phyloP scores from a whole-genome alignment of 2,329 filamentous ascomycete species.

The Aspergillus tanneri region DNA sequence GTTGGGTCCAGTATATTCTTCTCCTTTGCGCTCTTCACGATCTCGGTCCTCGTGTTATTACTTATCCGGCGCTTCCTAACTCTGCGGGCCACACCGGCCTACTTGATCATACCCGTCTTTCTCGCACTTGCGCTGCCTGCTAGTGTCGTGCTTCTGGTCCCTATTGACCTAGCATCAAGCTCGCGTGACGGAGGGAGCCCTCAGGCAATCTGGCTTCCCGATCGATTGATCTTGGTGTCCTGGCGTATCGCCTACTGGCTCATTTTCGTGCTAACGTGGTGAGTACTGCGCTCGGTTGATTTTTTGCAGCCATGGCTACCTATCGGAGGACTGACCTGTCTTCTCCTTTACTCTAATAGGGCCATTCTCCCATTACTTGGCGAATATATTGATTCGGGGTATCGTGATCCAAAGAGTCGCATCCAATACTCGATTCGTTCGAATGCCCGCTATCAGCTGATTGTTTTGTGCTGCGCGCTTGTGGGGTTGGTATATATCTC shows the following conservation, averaged over 20 bases:
- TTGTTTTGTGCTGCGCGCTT: conserved; percentile 68
- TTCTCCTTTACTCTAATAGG: conserved; percentile 49
- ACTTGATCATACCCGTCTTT: conserved; percentile 88
- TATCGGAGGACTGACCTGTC: not conserved
- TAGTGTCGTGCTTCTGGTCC: conserved; percentile 86
- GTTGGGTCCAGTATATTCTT: conserved; percentile 80
- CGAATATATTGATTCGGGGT: conserved; percentile 92
- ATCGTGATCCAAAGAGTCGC: conserved; percentile 78
- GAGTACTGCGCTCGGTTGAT: conserved; percentile 27
- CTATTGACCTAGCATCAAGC: conserved; percentile 90
- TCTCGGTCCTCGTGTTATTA: conserved; percentile 75
- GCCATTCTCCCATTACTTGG: conserved; percentile 87
- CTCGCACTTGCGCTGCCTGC: conserved; percentile 91
- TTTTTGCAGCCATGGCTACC: not conserved
- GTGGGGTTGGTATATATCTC: conserved; percentile 81
- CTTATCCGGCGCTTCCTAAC: conserved; percentile 88
- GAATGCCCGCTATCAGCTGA: conserved; percentile 85
- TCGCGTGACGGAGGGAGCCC: conserved; percentile 69
- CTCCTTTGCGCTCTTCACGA: conserved; percentile 66
- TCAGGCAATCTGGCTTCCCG: conserved; percentile 83
- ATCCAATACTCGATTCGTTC: conserved; percentile 79
- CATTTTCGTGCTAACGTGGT: conserved; percentile 94
- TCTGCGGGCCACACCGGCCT: conserved; percentile 83
- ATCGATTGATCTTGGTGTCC: conserved; percentile 73
- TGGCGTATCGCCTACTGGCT: conserved; percentile 98